Base-by-base conservation (phyloP, 495 filamentous ascomycete genomes). In the Cudoniella acicularis region DNA sequence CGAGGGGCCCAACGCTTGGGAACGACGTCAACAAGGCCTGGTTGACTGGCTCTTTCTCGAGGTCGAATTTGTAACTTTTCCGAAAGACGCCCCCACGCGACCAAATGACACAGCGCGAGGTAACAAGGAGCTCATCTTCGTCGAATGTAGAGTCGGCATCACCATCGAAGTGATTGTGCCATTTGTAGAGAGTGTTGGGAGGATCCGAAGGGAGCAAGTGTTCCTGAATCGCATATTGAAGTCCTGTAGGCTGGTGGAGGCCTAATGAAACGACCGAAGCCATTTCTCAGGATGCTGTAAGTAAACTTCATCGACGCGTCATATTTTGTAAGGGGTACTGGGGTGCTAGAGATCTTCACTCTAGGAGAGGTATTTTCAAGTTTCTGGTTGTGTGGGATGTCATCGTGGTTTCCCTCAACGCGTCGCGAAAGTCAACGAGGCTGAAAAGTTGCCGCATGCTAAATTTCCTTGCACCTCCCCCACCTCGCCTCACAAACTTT, bases 1-100 rank as follows among this genome's bases (percentile, higher is more conserved):
- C 61, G 16, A 65, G 60, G 18, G 59, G 60, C 51, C 81, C 77
- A 49, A 79, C 78, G 4, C 82, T 79, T 1, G 86, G 84, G 63
- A 98, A 98, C 60, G 81, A 84, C 24, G 93, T 90, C 59, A 98
- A 81, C 11, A 96, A 72, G 16, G 91, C 94, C 70, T 96, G 89
- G 40, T 79, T 81, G 54, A 98, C 85, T 30, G 85, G 76, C 67
- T 97, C 91, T 57, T 91, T 86, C 67, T 98, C 94, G 9, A 89
- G 74, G 55, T 93, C 88, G 68, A 97, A 90, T 51, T 82, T 85
- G 74, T 92, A 99, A 59, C 90, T 83, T 67, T 91, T 90, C 56
- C 90, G 89, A 66, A 96, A 86, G 40, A 95, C 75, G 49, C 88
- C 88, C 45, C 90, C 91, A 52, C 89, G 83, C 27, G 90, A 96